Evolutionary conservation across 345 rosid genomes (phyloP), one percentile per base, ranked within the genome.

Genomic region (Eucalyptus erythrocorys): DNA sequence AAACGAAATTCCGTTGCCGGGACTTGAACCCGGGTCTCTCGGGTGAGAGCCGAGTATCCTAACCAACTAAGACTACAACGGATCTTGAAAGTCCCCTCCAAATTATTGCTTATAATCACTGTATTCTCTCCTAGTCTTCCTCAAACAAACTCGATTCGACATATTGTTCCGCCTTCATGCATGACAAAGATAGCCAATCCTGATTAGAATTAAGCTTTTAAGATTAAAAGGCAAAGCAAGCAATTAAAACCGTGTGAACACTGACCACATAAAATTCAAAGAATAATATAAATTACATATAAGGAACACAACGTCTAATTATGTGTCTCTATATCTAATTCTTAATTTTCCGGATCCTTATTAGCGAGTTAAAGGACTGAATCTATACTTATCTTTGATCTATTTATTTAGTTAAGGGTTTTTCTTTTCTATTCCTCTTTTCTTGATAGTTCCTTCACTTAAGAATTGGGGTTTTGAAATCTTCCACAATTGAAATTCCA

Each of bases 11-110:
- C 89, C 90, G 89, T 92, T 92, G 92, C 91, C 91, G 91, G 92
- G 91, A 91, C 91, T 92, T 86, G 90, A 91, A 92, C 91, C 91
- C 91, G 90, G 92, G 91, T 90, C 91, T 88, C 87, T 92, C 92
- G 89, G 91, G 92, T 91, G 94, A 92, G 91, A 91, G 92, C 93
- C 93, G 92, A 91, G 90, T 89, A 92, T 92, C 94, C 91, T 91
- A 79, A 91, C 92, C 92, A 87, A 90, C 93, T 91, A 90, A 90
- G 94, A 93, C 92, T 91, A 91, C 94, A 91, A 91, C 92, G 90
- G 92, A 92, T 76, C 5, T 37, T 21, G 26, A 0, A 0, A 34
- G 0, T 0, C 0, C 4, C 1, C 5, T 68, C 45, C 21, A 71
- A 3, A 71, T 37, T 19, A 19, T 3, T 2, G 0, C 3, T 0